A percentile compares a stretch with the other conserved stretches of the same genome.
Evolutionary conservation across 2,329 filamentous ascomycete genomes (phyloP).

Genomic region (Aschersonia sp.): DNA sequence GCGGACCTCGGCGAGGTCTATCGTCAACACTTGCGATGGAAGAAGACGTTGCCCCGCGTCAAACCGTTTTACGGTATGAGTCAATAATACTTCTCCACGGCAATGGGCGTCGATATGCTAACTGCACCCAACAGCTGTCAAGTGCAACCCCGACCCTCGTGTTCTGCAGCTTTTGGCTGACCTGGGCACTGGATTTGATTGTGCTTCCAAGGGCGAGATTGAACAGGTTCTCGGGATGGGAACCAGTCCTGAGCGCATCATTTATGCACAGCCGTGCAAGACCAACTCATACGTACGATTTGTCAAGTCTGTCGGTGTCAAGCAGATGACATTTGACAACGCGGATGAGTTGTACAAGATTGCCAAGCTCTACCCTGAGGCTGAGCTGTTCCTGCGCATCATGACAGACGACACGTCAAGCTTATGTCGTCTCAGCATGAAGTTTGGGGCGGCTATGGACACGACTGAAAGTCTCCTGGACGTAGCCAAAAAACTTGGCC

Average conservation of each 20-base stretch:
- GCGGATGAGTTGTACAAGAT: constrained; percentile 96
- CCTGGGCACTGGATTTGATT: constrained; percentile 92
- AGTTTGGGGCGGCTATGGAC: constrained; percentile 88
- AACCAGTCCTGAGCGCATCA: constrained; percentile 78
- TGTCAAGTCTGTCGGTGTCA: constrained; percentile 70
- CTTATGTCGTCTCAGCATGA: constrained; percentile 88
- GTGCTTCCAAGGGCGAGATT: constrained; percentile 94
- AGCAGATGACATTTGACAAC: constrained; percentile 99
- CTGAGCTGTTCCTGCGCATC: constrained; percentile 88
- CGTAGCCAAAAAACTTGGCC: constrained; percentile 64
- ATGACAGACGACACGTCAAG: constrained; percentile 91
- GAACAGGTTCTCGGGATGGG: constrained; percentile 77
- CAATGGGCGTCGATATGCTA: not conserved
- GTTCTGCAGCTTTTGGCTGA: constrained; percentile 76
- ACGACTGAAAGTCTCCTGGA: constrained; percentile 62
- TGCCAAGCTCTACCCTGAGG: constrained; percentile 76
- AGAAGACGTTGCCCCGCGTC: constrained; percentile 79
- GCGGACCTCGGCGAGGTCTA: constrained; percentile 97
- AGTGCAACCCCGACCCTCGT: constrained; percentile 91
- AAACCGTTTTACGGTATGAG: constrained; percentile 85
- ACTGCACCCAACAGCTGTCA: constrained; percentile 52
- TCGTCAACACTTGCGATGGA: constrained; percentile 97
- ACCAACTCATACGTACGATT: constrained; percentile 95
- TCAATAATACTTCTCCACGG: not conserved
- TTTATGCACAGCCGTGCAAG: constrained; percentile 99